Evolutionary conservation across 2,329 filamentous ascomycete genomes (phyloP), one percentile per base, ranked within the genome.

Genomic region (Penicillium psychrosexuale): DNA sequence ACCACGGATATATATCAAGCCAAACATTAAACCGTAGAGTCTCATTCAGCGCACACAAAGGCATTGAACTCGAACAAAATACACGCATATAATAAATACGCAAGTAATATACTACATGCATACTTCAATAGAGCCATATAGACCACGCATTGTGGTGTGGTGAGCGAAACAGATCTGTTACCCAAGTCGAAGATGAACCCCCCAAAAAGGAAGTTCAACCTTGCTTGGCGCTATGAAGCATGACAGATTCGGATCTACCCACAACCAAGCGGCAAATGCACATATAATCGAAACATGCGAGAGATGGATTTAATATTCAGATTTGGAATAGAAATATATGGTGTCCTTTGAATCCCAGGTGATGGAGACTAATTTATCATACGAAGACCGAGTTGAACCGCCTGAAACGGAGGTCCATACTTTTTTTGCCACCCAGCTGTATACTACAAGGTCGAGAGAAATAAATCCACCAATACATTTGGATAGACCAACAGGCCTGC

Each of bases 41-140:
- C 17, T 3, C 12, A 11, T 1, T 3, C 8, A 22, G 15, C 12
- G 3, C 5, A 9, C 2, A 1, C 3, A 7, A 33, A 8, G 0
- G 8, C 5, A 28, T 9, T 4, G 2, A 13, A 3, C 5, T 6
- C 6, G 13, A 5, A 13, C 5, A 47, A 9, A 19, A 5, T n/a
- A 7, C 8, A 8, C 2, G 7, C 9, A 13, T 0, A 2, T 1
- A 47, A 2, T 3, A 3, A 12, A 27, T 2, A 13, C 3, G 3
- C 7, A 6, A 7, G 0, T 1, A 13, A 22, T 9, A 17, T 1
- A 1, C 0, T 0, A 39, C 7, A 3, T 12, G 1, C 8, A 6
- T 8, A 24, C 0, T 24, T 4, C 19, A 19, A 19, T 3, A 1
- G 9, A 44, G 1, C 6, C 2, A 3, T 1, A 19, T 8, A 15